Evolutionary conservation across 192 early-diverging fungal species (phyloP).

Genomic region (Linderina pennispora): DNA sequence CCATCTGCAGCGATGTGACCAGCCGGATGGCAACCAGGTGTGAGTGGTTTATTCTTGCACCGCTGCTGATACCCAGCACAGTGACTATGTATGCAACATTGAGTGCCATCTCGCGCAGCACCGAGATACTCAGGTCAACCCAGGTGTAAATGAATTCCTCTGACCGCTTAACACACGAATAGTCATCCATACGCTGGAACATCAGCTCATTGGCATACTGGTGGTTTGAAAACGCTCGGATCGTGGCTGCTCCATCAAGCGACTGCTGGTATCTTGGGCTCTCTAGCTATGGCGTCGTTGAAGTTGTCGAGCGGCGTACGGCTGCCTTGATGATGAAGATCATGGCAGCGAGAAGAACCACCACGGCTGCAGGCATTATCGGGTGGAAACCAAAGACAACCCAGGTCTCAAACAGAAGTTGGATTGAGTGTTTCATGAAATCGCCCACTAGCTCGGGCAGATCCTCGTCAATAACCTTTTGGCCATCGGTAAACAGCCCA

Average conservation of each 20-base stretch:
- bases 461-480: conserved; percentile 58
- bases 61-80: neutral
- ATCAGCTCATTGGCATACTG: neutral
- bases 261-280: conserved; percentile 59
- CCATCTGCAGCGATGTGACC: conserved; percentile 17
- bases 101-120: conserved; percentile 18
- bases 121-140: conserved; percentile 34
- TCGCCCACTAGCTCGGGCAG: conserved; percentile 54
- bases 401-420: conserved; percentile 57
- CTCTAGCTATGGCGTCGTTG: conserved; percentile 6
- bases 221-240: conserved; percentile 54
- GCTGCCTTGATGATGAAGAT: conserved; percentile 6
- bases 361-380: conserved; percentile 51
- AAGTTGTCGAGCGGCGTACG: conserved; percentile 1
- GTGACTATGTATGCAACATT: conserved; percentile 4
- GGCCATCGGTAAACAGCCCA: conserved; percentile 59
- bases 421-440: conserved; percentile 55
- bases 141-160: conserved; percentile 33
- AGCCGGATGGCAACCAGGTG: conserved; percentile 11
- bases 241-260: conserved; percentile 57
- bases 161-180: conserved; percentile 2
- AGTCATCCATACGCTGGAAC: neutral
- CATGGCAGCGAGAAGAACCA: conserved; percentile 41
- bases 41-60: too few species aligned
- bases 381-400: conserved; percentile 58